A percentile compares a stretch with the other conserved stretches of the same genome.
phyloP scores from a whole-genome alignment of 352 stramenopile genomes.

The Phytophthora syringae region DNA sequence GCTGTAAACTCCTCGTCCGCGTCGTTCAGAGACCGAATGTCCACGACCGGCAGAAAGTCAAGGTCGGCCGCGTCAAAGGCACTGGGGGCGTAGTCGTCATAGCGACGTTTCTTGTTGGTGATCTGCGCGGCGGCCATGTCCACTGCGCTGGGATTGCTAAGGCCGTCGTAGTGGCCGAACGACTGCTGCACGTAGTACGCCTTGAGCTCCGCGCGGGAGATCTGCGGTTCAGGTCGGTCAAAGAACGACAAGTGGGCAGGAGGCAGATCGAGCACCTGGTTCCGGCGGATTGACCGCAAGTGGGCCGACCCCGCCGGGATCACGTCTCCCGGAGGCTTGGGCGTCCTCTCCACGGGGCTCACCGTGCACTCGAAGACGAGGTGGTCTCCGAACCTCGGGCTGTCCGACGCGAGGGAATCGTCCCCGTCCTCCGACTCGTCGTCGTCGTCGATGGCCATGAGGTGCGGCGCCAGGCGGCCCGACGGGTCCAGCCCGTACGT shows the following conservation, averaged over 20 bases:
- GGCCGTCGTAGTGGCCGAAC: conserved; percentile 18
- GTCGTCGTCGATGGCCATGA: conserved; percentile 41
- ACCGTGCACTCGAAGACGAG: conserved; percentile 62
- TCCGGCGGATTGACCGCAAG: conserved; percentile 52
- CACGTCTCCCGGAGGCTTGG: conserved; percentile 56
- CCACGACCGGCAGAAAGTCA: conserved; percentile 51
- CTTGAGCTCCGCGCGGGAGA: conserved; percentile 21
- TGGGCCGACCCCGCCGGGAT: conserved; percentile 44
- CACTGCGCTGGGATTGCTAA: conserved; percentile 12
- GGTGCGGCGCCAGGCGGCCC: conserved; percentile 42
- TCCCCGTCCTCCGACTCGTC: conserved; percentile 67
- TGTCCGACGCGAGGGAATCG: conserved; percentile 54
- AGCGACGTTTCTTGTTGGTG: conserved; percentile 12
- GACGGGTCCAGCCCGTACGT: conserved; percentile 76
- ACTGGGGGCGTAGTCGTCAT: conserved; percentile 41
- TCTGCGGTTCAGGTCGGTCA: conserved; percentile 6
- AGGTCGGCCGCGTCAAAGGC: conserved; percentile 33
- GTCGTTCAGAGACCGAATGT: conserved; percentile 56
- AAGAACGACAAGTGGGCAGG: conserved; percentile 31
- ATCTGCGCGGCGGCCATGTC: conserved; percentile 28
- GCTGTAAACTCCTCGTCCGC: conserved; percentile 57
- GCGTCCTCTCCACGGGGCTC: conserved; percentile 46
- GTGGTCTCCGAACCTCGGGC: conserved; percentile 46
- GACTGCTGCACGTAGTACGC: conserved; percentile 25
- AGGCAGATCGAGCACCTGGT: conserved; percentile 45